phyloP scores from a whole-genome alignment of 108 stramenopile genomes.

The Pseudonitzschia pungens region DNA sequence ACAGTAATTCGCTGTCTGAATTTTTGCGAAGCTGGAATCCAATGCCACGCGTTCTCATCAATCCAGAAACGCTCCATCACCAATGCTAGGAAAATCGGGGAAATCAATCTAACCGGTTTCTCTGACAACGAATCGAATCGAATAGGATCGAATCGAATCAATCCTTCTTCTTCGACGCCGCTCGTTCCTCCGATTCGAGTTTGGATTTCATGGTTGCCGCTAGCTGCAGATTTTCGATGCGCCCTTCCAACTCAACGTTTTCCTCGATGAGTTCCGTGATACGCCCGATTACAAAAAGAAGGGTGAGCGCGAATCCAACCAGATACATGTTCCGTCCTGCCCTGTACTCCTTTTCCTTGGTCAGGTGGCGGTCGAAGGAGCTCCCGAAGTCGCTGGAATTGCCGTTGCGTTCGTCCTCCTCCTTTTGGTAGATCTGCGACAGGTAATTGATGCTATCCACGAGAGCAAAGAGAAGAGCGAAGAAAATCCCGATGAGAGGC shows the following conservation, averaged over 20 bases:
- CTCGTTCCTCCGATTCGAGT: too few relatives aligned
- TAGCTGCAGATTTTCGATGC: conserved; percentile 19
- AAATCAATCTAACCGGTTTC: too few relatives aligned
- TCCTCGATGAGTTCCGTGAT: conserved; percentile 41
- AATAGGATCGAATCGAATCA: not conserved
- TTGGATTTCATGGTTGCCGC: conserved; percentile 6
- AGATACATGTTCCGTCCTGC: conserved; percentile 42
- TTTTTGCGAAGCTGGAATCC: not conserved
- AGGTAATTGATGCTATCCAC: conserved; percentile 19
- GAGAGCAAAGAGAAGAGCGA: conserved; percentile 32
- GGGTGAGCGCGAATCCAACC: conserved; percentile 41
- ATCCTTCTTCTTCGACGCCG: conserved; percentile 19
- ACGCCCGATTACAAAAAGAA: conserved; percentile 46
- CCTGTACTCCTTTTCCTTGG: conserved; percentile 38
- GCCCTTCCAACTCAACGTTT: conserved; percentile 33
- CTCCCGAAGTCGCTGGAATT: not conserved
- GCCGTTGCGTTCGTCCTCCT: conserved; percentile 6
- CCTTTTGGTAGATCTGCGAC: conserved; percentile 10
- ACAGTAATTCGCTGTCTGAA: too few relatives aligned
- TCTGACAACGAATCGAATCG: too few relatives aligned
- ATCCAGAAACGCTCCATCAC: too few relatives aligned
- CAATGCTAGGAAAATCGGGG: too few relatives aligned
- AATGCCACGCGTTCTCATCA: not conserved
- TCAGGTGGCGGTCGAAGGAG: conserved; percentile 1
- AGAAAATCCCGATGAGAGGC: conserved; percentile 17